phyloP scores from a whole-genome alignment of 176 grass and related monocot genomes.

The Oryza glaberrima region DNA sequence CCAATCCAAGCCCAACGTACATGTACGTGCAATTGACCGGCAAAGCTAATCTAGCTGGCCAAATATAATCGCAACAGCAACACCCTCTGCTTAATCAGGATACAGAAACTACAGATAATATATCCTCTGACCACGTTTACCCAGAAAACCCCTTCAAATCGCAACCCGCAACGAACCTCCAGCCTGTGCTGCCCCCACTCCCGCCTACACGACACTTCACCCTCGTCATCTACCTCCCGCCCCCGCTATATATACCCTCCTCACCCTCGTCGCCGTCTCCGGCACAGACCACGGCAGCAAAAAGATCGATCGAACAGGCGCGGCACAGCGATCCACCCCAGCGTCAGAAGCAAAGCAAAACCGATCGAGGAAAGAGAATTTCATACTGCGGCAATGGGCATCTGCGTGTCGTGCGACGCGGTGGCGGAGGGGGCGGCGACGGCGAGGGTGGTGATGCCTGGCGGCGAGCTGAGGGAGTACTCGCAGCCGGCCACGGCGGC shows the following conservation, averaged over 20 bases:
- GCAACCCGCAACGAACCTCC: constrained; percentile 34
- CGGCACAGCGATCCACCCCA: not conserved
- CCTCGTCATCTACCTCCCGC: constrained; percentile 6
- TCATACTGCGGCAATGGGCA: constrained; percentile 49
- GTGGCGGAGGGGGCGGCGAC: constrained; percentile 36
- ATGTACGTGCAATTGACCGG: not conserved
- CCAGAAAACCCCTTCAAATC: constrained; percentile 24
- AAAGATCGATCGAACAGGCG: not conserved
- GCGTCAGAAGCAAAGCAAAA: not conserved
- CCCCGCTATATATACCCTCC: constrained; percentile 34
- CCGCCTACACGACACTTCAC: constrained; percentile 50
- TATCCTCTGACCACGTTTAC: not conserved
- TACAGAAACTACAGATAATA: no score
- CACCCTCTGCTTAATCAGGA: not conserved
- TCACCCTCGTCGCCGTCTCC: constrained; percentile 30
- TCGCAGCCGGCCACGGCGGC: constrained; percentile 43
- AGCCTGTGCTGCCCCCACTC: constrained; percentile 54
- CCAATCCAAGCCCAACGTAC: not conserved
- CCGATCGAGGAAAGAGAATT: not conserved
- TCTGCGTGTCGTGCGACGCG: constrained; percentile 58
- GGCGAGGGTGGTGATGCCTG: constrained; percentile 64
- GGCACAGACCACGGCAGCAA: constrained; percentile 15
- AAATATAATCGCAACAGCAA: not conserved
- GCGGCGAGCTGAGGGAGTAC: constrained; percentile 73
- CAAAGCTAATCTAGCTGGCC: not conserved